phyloP scores from a whole-genome alignment of 345 rosid genomes.

The Rhodamnia argentea region DNA sequence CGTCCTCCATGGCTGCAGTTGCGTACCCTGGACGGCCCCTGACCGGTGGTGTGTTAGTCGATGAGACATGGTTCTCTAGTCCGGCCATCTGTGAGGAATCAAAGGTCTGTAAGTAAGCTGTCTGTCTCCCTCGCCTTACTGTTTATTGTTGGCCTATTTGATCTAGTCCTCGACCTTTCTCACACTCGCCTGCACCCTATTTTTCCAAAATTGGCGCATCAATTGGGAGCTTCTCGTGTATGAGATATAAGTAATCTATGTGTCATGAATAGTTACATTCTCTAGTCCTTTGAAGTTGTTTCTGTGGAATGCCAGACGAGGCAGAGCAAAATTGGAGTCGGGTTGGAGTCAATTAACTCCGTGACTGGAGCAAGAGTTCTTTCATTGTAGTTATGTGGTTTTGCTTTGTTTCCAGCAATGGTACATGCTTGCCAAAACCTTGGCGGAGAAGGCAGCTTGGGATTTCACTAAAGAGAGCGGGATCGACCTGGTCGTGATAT shows the following conservation, averaged over 20 bases:
- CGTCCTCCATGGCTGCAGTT: slow-evolving; percentile 23
- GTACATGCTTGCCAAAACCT: slow-evolving; percentile 4
- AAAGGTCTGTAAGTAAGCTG: not conserved
- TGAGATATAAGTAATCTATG: not conserved
- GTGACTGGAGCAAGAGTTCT: not conserved
- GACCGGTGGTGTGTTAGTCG: slow-evolving; percentile 4
- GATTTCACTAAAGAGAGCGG: not conserved
- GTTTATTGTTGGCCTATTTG: not conserved
- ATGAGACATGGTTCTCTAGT: slow-evolving; percentile 21
- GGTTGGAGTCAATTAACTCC: not conserved
- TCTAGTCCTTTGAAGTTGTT: not conserved
- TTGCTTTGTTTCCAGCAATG: not conserved
- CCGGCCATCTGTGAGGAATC: slow-evolving; percentile 2
- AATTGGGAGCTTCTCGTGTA: not conserved
- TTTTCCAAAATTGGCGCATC: not conserved
- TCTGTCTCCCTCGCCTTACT: not conserved
- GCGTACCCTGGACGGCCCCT: not conserved
- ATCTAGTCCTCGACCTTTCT: not conserved
- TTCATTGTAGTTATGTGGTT: not conserved
- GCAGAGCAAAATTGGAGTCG: not conserved
- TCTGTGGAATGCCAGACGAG: not conserved
- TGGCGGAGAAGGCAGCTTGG: slow-evolving; percentile 5
- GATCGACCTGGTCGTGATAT: slow-evolving; percentile 2
- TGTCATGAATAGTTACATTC: not conserved
- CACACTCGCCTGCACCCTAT: not conserved